Evolutionary conservation across 331 rosid genomes (phyloP).

Genomic region (Spiraea crenata): DNA sequence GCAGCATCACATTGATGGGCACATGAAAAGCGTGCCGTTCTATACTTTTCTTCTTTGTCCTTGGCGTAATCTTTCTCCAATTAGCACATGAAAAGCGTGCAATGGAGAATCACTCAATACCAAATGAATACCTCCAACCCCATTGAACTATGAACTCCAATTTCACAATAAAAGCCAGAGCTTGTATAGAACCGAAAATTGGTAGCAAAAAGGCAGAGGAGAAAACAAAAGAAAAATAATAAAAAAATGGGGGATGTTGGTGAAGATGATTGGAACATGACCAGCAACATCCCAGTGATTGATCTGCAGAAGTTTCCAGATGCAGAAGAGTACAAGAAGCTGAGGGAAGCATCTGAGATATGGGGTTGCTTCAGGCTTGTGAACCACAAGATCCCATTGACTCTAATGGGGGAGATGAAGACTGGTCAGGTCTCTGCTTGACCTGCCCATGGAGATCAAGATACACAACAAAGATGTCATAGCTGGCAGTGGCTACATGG

Average conservation of each 20-base stretch:
- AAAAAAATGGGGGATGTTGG: not conserved
- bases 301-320: constrained; percentile 37
- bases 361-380: constrained; percentile 65
- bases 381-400: constrained; percentile 39
- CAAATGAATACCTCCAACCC: not conserved
- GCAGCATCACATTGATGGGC: not conserved
- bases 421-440: constrained; percentile 31
- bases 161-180: not conserved
- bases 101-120: not conserved
- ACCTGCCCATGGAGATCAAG: constrained; percentile 58
- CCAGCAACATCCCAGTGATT: constrained; percentile 33
- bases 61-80: too few relatives aligned
- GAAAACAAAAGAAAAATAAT: not conserved
- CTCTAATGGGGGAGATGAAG: constrained; percentile 56
- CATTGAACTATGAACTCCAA: not conserved
- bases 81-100: not conserved
- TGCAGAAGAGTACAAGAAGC: constrained; percentile 28
- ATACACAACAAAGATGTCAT: constrained; percentile 38
- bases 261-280: not conserved
- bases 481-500: constrained; percentile 50
- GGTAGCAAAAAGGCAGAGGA: not conserved
- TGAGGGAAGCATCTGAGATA: constrained; percentile 56
- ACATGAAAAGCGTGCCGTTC: too few relatives aligned
- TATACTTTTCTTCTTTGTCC: too few relatives aligned
- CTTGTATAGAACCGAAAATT: too few relatives aligned